Evolutionary conservation across 202 grass and related monocot genomes (phyloP).

Genomic region (Dendrocalamus latiflorus): DNA sequence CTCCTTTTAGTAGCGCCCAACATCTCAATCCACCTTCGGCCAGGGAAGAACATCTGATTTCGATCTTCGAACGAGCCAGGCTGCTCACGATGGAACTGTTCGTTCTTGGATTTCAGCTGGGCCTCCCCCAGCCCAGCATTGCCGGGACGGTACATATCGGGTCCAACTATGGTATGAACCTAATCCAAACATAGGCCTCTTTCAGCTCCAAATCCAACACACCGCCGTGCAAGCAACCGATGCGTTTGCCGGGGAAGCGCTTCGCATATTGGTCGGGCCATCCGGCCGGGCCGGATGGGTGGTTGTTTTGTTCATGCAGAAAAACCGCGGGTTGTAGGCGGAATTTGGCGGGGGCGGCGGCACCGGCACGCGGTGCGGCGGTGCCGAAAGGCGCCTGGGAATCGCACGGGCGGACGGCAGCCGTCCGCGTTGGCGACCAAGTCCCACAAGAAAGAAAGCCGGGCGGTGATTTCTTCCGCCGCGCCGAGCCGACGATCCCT

Average conservation of each 20-base stretch:
- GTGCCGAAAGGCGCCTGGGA: not conserved
- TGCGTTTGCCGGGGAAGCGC: not conserved
- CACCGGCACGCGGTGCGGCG: no score
- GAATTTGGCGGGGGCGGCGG: not conserved
- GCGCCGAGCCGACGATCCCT: not conserved
- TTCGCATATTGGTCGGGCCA: not conserved
- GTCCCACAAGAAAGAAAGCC: not conserved
- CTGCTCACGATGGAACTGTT: not conserved
- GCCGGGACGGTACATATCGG: not conserved
- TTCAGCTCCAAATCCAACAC: not conserved
- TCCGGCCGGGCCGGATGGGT: not conserved
- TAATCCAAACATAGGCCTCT: not conserved
- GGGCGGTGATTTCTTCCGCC: not conserved
- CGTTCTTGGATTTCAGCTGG: not conserved
- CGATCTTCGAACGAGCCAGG: not conserved
- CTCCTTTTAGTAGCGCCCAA: not conserved
- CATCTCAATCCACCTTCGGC: not conserved
- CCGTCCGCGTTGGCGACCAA: not conserved
- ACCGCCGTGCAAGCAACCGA: not conserved
- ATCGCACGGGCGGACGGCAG: not conserved
- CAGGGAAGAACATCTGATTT: not conserved
- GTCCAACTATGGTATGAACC: not conserved
- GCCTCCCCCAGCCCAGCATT: not conserved
- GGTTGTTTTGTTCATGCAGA: not conserved
- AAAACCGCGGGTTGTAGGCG: not conserved